These are phyloP conservation scores for Golubevia sp. DNA, from an alignment of 1,284 basidiomycete genomes.

Conservation along the genomic window DNA sequence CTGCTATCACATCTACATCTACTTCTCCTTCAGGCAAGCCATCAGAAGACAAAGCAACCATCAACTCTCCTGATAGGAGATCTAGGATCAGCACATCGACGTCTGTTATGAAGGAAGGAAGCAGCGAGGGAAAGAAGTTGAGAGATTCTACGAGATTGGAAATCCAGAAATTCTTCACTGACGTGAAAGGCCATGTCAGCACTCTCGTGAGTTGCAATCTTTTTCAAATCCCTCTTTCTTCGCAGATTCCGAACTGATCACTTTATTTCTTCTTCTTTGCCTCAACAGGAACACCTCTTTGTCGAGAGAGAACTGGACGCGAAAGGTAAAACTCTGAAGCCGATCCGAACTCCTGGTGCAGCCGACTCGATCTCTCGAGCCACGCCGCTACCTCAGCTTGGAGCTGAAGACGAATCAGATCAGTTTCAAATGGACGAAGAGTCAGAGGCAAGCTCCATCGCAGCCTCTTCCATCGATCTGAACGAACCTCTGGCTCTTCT, in stretches of 20 bases:
- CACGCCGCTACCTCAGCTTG: no score
- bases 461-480: background rate
- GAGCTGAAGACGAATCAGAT: no score
- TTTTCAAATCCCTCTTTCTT: no score
- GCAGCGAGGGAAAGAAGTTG: no score
- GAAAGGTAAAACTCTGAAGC: slow-evolving; percentile 33
- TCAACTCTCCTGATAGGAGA: background rate
- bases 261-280: no score
- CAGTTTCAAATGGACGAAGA: background rate
- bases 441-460: background rate
- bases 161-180: slow-evolving; percentile 43
- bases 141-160: slow-evolving; percentile 24
- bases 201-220: background rate
- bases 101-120: background rate
- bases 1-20: slow-evolving; percentile 11
- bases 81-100: background rate
- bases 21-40: no score
- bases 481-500: slow-evolving; percentile 29
- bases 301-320: slow-evolving; percentile 45
- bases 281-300: slow-evolving; percentile 35
- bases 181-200: slow-evolving; percentile 27
- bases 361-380: no score
- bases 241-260: background rate
- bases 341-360: background rate
- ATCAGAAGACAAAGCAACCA: no score